Evolutionary conservation across 495 filamentous ascomycete species (phyloP).

Genomic region (Hypoxylon subgilvum): DNA sequence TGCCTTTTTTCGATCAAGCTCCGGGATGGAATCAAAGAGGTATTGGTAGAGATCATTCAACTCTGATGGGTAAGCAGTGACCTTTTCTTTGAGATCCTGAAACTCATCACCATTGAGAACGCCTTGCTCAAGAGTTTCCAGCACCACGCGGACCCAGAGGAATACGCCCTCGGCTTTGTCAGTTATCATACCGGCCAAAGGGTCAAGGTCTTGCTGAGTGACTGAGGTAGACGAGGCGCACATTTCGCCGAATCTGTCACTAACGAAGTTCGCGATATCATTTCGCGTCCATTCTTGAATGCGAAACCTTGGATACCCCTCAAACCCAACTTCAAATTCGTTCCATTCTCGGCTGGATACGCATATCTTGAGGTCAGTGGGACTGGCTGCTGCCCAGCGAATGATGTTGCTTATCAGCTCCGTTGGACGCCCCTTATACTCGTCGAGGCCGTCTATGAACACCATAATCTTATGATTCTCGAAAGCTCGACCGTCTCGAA

Average conservation of each 20-base stretch:
- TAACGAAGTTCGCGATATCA: constrained; percentile 32
- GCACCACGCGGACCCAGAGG: constrained; percentile 39
- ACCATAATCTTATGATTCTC: constrained; percentile 28
- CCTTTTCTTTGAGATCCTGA: constrained; percentile 12
- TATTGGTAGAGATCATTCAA: constrained; percentile 22
- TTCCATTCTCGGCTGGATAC: constrained; percentile 28
- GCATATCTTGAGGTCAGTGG: constrained; percentile 18
- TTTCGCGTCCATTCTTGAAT: constrained; percentile 39
- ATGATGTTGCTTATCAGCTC: constrained; percentile 15
- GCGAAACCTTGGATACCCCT: constrained; percentile 7
- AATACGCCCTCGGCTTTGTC: constrained; percentile 43
- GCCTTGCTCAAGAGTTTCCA: constrained; percentile 28
- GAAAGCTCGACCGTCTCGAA: not conserved
- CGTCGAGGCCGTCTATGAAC: constrained; percentile 59
- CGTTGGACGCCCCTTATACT: constrained; percentile 40
- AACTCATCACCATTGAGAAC: constrained; percentile 31
- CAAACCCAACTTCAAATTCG: constrained; percentile 24
- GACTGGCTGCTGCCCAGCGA: not conserved
- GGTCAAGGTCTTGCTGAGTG: not conserved
- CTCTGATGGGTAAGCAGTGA: constrained; percentile 21
- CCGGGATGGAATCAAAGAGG: constrained; percentile 22
- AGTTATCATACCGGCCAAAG: constrained; percentile 15
- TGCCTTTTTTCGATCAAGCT: constrained; percentile 19
- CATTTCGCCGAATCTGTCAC: constrained; percentile 15
- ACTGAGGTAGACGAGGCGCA: not conserved